Conservation (phyloP, 345 rosid genomes). For the Syzygium oleosum region DNA sequence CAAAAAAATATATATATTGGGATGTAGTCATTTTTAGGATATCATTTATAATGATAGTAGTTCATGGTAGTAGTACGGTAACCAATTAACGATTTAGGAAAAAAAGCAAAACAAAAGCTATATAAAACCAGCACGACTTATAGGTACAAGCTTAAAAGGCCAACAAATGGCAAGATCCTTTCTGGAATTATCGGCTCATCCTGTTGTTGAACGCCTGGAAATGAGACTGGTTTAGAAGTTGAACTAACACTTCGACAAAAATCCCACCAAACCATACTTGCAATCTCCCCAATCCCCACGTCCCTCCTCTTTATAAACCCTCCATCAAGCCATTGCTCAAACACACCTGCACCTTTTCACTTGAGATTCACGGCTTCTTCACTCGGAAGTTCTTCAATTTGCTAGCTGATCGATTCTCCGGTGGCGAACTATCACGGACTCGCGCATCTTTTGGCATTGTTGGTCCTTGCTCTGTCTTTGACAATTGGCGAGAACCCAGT, state of each 20-base stretch:
- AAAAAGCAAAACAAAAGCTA: neutral
- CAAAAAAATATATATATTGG: too few relatives aligned
- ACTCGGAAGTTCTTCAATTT: neutral
- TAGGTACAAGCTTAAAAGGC: neutral
- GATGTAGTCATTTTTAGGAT: neutral
- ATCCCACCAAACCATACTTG: neutral
- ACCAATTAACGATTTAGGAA: neutral
- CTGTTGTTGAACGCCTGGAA: neutral
- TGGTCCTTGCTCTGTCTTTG: neutral
- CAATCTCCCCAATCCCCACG: neutral
- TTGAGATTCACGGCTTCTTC: neutral
- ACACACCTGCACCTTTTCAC: neutral
- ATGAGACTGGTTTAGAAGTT: neutral
- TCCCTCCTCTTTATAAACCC: neutral
- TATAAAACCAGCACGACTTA: neutral
- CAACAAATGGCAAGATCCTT: neutral
- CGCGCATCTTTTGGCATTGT: neutral
- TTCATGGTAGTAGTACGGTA: neutral
- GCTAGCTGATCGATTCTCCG: neutral
- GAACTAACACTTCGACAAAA: neutral
- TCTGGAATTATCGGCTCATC: neutral
- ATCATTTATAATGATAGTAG: neutral
- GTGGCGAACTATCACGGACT: neutral
- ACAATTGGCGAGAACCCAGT: neutral
- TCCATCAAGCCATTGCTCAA: neutral